Evolutionary conservation across 331 rosid species (phyloP).

Genomic region (Telfairia occidentalis): DNA sequence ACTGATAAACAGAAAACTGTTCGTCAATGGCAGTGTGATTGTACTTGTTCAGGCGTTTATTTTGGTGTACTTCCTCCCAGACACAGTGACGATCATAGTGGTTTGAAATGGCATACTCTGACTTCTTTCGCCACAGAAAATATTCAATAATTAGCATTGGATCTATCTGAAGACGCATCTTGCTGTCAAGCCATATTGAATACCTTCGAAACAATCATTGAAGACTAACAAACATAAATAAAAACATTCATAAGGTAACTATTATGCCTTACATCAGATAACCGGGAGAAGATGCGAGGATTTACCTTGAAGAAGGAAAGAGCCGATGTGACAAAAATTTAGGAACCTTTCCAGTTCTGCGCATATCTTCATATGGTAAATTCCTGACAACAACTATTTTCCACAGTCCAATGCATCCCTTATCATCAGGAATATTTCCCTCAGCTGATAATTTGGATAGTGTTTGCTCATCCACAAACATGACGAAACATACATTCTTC

Average conservation of each 20-base stretch:
- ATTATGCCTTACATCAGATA: constrained; percentile 7
- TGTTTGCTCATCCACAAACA: constrained; percentile 88
- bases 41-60: constrained; percentile 84
- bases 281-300: constrained; percentile 17
- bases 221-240: constrained; percentile 7
- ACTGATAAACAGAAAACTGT: constrained; percentile 63
- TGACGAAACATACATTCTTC: constrained; percentile 76
- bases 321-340: constrained; percentile 89
- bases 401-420: constrained; percentile 76
- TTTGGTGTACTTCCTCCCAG: constrained; percentile 93
- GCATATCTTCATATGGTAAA: constrained; percentile 81
- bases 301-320: constrained; percentile 80
- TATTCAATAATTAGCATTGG: constrained; percentile 79
- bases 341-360: constrained; percentile 98
- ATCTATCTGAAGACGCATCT: constrained; percentile 76
- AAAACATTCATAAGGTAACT: not conserved
- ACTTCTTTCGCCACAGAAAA: constrained; percentile 75
- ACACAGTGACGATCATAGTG: constrained; percentile 95
- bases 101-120: constrained; percentile 91
- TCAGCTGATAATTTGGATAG: constrained; percentile 52
- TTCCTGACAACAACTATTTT: constrained; percentile 55
- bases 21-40: constrained; percentile 74
- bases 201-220: constrained; percentile 45
- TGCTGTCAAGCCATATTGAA: constrained; percentile 97
- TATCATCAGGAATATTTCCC: constrained; percentile 61